Evolutionary conservation across 345 rosid genomes (phyloP).

Genomic region (Arabis alpina): DNA sequence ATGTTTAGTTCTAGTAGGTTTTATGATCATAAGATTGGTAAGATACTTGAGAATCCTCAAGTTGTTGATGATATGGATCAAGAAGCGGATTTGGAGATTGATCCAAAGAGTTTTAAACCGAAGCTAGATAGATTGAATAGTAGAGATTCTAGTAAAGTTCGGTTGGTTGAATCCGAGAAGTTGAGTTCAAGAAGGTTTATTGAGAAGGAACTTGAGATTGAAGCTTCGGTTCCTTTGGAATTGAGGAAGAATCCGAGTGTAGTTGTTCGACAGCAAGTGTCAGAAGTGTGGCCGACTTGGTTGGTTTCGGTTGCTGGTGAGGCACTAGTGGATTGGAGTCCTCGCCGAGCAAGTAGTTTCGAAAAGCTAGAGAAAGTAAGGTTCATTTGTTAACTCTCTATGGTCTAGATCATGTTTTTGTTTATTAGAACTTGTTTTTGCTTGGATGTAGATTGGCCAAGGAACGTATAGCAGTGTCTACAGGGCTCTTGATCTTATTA

Average conservation of each 20-base stretch:
- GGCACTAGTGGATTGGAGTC: slow-evolving; percentile 88
- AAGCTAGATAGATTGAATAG: slow-evolving; percentile 46
- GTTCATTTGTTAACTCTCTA: slow-evolving; percentile 12
- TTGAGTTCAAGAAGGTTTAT: slow-evolving; percentile 49
- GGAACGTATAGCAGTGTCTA: slow-evolving; percentile 95
- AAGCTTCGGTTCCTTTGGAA: slow-evolving; percentile 18
- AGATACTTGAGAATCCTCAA: slow-evolving; percentile 27
- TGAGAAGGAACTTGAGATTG: slow-evolving; percentile 46
- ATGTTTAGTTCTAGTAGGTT: slow-evolving; percentile 18
- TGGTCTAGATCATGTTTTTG: neutral
- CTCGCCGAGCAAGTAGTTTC: slow-evolving; percentile 74
- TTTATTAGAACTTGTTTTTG: neutral
- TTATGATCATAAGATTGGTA: slow-evolving; percentile 35
- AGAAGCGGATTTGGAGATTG: slow-evolving; percentile 34
- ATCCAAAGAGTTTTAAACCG: slow-evolving; percentile 60
- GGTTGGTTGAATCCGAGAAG: slow-evolving; percentile 55
- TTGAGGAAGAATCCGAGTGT: slow-evolving; percentile 4
- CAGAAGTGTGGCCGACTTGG: slow-evolving; percentile 89
- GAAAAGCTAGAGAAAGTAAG: slow-evolving; percentile 87
- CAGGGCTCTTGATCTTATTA: slow-evolving; percentile 71
- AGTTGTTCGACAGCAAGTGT: slow-evolving; percentile 49
- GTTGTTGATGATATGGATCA: slow-evolving; percentile 20
- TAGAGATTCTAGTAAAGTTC: slow-evolving; percentile 56
- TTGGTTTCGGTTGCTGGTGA: slow-evolving; percentile 77
- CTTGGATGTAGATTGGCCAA: slow-evolving; percentile 83